Conservation (phyloP, 2,329 filamentous ascomycete species). For the Arthrobotrys iridis region DNA sequence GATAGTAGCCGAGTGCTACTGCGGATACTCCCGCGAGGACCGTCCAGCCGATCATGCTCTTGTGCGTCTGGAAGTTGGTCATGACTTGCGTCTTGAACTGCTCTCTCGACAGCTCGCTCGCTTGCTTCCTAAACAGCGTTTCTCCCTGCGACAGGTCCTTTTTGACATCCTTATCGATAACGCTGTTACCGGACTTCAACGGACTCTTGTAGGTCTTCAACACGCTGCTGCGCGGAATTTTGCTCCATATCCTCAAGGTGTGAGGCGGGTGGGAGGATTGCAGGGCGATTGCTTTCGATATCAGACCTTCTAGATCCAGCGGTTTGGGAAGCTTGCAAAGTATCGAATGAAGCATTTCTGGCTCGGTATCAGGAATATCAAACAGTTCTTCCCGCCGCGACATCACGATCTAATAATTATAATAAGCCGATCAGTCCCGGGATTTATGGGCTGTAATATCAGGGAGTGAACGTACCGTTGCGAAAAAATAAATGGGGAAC, state of each 20-base stretch:
- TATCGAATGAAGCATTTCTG: slow-evolving; percentile 89
- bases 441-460: not conserved
- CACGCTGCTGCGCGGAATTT: slow-evolving; percentile 78
- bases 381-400: slow-evolving; percentile 84
- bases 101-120: slow-evolving; percentile 73
- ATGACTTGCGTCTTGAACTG: slow-evolving; percentile 74
- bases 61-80: slow-evolving; percentile 73
- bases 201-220: slow-evolving; percentile 79
- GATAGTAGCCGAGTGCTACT: slow-evolving; percentile 70
- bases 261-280: slow-evolving; percentile 77
- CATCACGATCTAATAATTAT: slow-evolving; percentile 72
- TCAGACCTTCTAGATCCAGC: slow-evolving; percentile 80
- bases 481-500: slow-evolving; percentile 90
- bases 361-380: slow-evolving; percentile 80
- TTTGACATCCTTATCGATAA: slow-evolving; percentile 23
- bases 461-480: slow-evolving; percentile 62
- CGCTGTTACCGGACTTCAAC: slow-evolving; percentile 67
- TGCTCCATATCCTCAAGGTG: slow-evolving; percentile 74
- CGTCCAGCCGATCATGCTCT: slow-evolving; percentile 71
- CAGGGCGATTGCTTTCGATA: slow-evolving; percentile 72
- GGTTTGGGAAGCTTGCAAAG: slow-evolving; percentile 85
- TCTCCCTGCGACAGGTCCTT: slow-evolving; percentile 71
- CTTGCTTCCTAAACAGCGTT: slow-evolving; percentile 75
- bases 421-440: not conserved
- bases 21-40: slow-evolving; percentile 70